A percentile compares a stretch with the other conserved stretches of the same genome.
Conservation (phyloP, 768 basidiomycete genomes). For the Mycena albidolilacea region DNA sequence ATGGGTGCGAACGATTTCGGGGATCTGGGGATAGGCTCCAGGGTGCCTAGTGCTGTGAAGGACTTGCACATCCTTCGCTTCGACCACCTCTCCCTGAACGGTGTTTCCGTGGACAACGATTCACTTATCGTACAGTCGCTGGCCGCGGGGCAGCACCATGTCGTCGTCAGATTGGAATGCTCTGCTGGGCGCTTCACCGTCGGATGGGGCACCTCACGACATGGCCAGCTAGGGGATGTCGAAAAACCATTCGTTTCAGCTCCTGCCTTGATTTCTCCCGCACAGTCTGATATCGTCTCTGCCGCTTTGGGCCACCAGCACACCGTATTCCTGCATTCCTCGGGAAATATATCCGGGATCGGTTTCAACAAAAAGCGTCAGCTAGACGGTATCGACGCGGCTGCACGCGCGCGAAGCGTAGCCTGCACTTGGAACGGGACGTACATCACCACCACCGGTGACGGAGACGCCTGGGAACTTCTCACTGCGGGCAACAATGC, state of each 20-base stretch:
- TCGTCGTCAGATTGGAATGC: slow-evolving; percentile 62
- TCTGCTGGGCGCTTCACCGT: slow-evolving; percentile 53
- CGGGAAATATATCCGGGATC: slow-evolving; percentile 64
- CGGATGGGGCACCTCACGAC: slow-evolving; percentile 90
- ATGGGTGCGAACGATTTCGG: slow-evolving; percentile 92
- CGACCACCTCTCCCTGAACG: slow-evolving; percentile 48
- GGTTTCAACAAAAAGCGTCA: slow-evolving; percentile 85
- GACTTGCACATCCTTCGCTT: slow-evolving; percentile 61
- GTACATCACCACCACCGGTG: slow-evolving; percentile 57
- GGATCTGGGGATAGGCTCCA: slow-evolving; percentile 73
- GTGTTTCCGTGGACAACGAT: slow-evolving; percentile 38
- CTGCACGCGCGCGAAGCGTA: slow-evolving; percentile 50
- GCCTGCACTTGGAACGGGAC: slow-evolving; percentile 89
- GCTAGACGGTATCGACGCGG: slow-evolving; percentile 54
- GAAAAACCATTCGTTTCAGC: slow-evolving; percentile 47
- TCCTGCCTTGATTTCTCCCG: slow-evolving; percentile 54
- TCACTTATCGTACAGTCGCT: slow-evolving; percentile 60
- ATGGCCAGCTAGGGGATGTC: slow-evolving; percentile 82
- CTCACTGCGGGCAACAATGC: slow-evolving; percentile 69
- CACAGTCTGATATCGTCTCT: slow-evolving; percentile 45
- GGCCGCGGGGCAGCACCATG: slow-evolving; percentile 80
- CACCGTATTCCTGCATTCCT: slow-evolving; percentile 69
- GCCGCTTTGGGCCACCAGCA: slow-evolving; percentile 61
- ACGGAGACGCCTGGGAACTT: slow-evolving; percentile 39
- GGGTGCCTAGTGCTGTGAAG: slow-evolving; percentile 34